These are phyloP conservation scores for Candida sojae DNA, from an alignment of 1,139 yeast species.

Conservation along the genomic window DNA sequence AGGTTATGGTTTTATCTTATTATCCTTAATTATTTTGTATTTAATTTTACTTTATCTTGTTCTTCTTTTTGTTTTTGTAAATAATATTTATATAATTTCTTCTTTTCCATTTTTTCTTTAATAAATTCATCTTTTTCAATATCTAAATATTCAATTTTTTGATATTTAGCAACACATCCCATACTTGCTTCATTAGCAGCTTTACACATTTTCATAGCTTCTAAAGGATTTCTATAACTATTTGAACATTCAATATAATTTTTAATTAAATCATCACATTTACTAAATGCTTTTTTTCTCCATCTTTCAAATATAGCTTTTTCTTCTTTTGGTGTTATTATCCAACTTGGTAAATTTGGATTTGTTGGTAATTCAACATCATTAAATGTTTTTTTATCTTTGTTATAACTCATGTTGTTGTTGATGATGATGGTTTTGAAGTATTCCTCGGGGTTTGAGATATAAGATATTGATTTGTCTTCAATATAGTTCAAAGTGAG, in stretches of 20 bases:
- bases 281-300: conserved; percentile 70
- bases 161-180: conserved; percentile 67
- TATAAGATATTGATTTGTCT: not conserved
- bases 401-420: conserved; percentile 15
- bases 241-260: conserved; percentile 46
- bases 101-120: conserved; percentile 50
- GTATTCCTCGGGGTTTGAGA: not conserved
- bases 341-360: conserved; percentile 74
- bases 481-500: not conserved
- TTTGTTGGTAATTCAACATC: conserved; percentile 45
- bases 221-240: conserved; percentile 47
- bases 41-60: not conserved
- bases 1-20: not conserved
- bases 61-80: conserved; percentile 7
- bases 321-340: conserved; percentile 84
- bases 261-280: conserved; percentile 68
- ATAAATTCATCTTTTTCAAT: conserved; percentile 68
- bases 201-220: conserved; percentile 59
- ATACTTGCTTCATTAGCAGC: conserved; percentile 31
- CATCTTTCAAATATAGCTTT: conserved; percentile 76
- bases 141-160: conserved; percentile 68
- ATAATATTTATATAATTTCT: conserved; percentile 18
- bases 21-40: not conserved
- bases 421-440: not conserved
- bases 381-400: conserved; percentile 34